Conservation (phyloP, 306 rosid species). For the Lathyrus tuberosus region DNA sequence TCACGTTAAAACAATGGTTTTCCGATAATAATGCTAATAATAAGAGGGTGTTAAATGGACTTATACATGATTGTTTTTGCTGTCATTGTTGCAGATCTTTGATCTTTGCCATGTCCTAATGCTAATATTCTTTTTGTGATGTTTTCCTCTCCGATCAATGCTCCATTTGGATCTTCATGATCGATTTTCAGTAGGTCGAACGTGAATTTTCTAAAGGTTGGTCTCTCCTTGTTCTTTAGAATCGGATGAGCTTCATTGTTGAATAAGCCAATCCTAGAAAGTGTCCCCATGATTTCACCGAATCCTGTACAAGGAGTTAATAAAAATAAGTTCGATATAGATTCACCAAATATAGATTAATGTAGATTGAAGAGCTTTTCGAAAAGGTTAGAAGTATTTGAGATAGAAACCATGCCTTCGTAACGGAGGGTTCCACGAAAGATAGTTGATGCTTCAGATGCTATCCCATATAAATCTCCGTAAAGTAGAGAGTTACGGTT, state of each 20-base stretch:
- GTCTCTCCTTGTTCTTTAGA: slow-evolving; percentile 57
- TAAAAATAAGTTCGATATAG: slow-evolving; percentile 29
- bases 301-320: slow-evolving; percentile 55
- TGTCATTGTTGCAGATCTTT: slow-evolving; percentile 59
- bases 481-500: slow-evolving; percentile 82
- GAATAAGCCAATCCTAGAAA: slow-evolving; percentile 82
- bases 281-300: slow-evolving; percentile 79
- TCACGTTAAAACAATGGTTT: slow-evolving; percentile 27
- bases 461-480: slow-evolving; percentile 81
- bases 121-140: slow-evolving; percentile 57
- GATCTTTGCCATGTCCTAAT: slow-evolving; percentile 70
- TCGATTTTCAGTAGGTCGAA: slow-evolving; percentile 63
- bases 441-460: slow-evolving; percentile 77
- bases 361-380: slow-evolving; percentile 21
- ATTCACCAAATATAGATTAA: slow-evolving; percentile 11
- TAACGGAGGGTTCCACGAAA: slow-evolving; percentile 97
- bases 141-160: slow-evolving; percentile 56
- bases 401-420: slow-evolving; percentile 63
- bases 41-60: slow-evolving; percentile 28
- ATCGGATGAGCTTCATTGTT: slow-evolving; percentile 57
- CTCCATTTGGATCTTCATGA: slow-evolving; percentile 38
- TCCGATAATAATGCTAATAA: slow-evolving; percentile 6
- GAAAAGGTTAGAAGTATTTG: slow-evolving; percentile 3
- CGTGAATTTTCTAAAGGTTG: slow-evolving; percentile 64
- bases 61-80: slow-evolving; percentile 84